Percentiles rank a stretch among this genome's conserved stretches.
phyloP scores from a whole-genome alignment of 2,329 filamentous ascomycete genomes.

The Alternaria viburni region DNA sequence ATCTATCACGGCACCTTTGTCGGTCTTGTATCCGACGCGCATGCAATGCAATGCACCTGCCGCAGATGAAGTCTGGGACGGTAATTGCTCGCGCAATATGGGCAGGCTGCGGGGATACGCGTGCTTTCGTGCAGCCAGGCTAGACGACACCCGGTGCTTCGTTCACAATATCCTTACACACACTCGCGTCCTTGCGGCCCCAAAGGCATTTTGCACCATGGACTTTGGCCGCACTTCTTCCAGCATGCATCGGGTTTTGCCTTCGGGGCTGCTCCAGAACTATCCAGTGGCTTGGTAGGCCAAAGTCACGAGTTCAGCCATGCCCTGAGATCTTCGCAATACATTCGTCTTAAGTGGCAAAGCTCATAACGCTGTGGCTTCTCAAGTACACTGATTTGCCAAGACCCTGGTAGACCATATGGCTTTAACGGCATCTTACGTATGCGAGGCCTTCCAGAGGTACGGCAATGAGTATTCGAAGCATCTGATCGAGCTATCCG shows the following conservation, averaged over 20 bases:
- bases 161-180: slow-evolving; percentile 29
- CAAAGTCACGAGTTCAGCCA: slow-evolving; percentile 11
- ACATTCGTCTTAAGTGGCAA: slow-evolving; percentile 33
- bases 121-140: slow-evolving; percentile 31
- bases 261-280: slow-evolving; percentile 14
- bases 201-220: not conserved
- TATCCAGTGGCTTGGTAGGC: slow-evolving; percentile 13
- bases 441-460: slow-evolving; percentile 19
- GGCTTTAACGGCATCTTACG: slow-evolving; percentile 17
- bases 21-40: slow-evolving; percentile 20
- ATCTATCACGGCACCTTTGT: slow-evolving; percentile 31
- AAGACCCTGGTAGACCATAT: slow-evolving; percentile 30
- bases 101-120: slow-evolving; percentile 18
- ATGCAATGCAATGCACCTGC: slow-evolving; percentile 21
- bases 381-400: slow-evolving; percentile 22
- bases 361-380: slow-evolving; percentile 9
- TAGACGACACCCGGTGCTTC: slow-evolving; percentile 26
- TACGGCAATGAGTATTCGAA: slow-evolving; percentile 18
- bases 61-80: slow-evolving; percentile 29
- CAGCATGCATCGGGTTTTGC: slow-evolving; percentile 3
- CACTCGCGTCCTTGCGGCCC: not conserved
- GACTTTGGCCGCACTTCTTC: not conserved
- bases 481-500: slow-evolving; percentile 7
- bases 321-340: slow-evolving; percentile 17
- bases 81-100: slow-evolving; percentile 32